A percentile compares a stretch with the other conserved stretches of the same genome.
phyloP scores from a whole-genome alignment of 306 rosid species.

The cucumber (Cucumis sativus) region DNA sequence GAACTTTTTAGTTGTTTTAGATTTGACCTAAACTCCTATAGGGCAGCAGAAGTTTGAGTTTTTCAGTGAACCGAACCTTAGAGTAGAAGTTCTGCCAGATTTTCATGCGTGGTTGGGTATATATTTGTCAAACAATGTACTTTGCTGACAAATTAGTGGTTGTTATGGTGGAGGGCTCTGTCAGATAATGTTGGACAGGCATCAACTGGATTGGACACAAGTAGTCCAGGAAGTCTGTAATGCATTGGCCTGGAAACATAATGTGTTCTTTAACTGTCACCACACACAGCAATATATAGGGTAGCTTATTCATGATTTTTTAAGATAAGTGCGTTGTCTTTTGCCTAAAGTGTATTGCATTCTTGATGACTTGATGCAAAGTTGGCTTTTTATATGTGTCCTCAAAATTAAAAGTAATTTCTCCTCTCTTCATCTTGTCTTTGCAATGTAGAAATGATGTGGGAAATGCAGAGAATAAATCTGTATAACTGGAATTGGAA shows the following conservation, averaged over 20 bases:
- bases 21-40: neutral
- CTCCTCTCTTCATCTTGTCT: neutral
- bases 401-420: neutral
- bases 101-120: neutral
- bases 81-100: neutral
- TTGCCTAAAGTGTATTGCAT: neutral
- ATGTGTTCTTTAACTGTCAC: neutral
- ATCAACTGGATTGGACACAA: neutral
- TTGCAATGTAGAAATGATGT: neutral
- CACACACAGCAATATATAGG: neutral
- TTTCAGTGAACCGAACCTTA: neutral
- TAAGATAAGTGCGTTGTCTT: neutral
- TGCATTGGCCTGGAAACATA: neutral
- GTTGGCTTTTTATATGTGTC: neutral
- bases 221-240: neutral
- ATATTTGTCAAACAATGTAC: neutral
- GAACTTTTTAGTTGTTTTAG: neutral
- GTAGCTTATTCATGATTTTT: neutral
- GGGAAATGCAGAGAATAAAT: neutral
- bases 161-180: neutral
- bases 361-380: neutral
- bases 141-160: neutral
- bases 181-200: neutral
- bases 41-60: neutral
- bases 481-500: neutral